A percentile compares a stretch with the other conserved stretches of the same genome.
phyloP scores from a whole-genome alignment of 2,329 filamentous ascomycete genomes.

The Blumeriella jaapii region DNA sequence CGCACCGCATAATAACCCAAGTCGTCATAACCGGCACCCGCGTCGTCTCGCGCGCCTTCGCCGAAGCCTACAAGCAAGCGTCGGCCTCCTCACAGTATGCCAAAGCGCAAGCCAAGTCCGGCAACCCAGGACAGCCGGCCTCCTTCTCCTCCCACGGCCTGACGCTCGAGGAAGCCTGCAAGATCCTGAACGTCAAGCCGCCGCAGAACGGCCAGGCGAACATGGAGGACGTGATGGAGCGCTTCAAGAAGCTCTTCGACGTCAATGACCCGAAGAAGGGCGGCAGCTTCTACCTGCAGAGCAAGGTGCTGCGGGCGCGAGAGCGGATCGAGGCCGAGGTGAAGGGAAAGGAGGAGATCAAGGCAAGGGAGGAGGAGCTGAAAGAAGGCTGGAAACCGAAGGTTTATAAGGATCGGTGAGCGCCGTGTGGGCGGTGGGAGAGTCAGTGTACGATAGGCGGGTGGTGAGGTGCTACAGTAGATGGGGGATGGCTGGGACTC shows the following conservation, averaged over 20 bases:
- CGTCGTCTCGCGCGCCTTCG: constrained; percentile 84
- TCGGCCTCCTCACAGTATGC: constrained; percentile 76
- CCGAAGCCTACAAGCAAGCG: constrained; percentile 92
- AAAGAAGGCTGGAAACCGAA: constrained; percentile 90
- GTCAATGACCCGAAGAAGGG: constrained; percentile 90
- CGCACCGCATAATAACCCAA: constrained; percentile 88
- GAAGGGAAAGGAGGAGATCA: constrained; percentile 57
- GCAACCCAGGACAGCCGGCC: constrained; percentile 34
- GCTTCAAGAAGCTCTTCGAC: constrained; percentile 94
- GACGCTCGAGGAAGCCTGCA: constrained; percentile 91
- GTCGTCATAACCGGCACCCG: constrained; percentile 84
- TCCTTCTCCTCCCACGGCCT: constrained; percentile 55
- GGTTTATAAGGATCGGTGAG: constrained; percentile 73
- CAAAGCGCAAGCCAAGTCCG: constrained; percentile 53
- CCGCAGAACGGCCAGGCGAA: constrained; percentile 68
- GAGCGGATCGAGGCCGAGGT: constrained; percentile 88
- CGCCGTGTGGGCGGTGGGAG: not conserved
- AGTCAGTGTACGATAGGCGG: not conserved
- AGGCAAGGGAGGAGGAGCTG: constrained; percentile 63
- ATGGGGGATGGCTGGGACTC: constrained; percentile 3
- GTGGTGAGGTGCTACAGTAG: constrained; percentile 8
- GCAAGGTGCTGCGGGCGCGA: constrained; percentile 83
- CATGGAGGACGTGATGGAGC: constrained; percentile 66
- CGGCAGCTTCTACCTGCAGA: constrained; percentile 96
- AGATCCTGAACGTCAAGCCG: constrained; percentile 91